A percentile compares a stretch with the other conserved stretches of the same genome.
phyloP scores from a whole-genome alignment of 257 asterid genomes.

The Rhazya stricta region DNA sequence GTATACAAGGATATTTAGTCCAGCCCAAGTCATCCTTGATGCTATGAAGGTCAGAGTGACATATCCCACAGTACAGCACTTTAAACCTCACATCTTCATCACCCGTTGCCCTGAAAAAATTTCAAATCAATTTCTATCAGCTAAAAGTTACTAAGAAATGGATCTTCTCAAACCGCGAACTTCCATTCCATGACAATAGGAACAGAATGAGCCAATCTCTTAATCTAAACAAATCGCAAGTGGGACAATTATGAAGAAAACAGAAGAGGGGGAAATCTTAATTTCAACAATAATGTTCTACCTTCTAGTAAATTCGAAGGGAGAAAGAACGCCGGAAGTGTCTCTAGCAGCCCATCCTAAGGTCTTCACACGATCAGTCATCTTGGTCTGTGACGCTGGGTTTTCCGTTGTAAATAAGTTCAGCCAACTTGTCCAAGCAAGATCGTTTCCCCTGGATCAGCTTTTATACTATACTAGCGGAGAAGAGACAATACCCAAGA shows the following conservation, averaged over 20 bases:
- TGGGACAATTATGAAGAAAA: background rate
- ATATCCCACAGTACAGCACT: slow-evolving; percentile 47
- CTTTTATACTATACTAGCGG: too few species aligned
- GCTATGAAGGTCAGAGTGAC: slow-evolving; percentile 49
- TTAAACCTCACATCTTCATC: slow-evolving; percentile 34
- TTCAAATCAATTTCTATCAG: too few species aligned
- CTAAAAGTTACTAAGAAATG: too few species aligned
- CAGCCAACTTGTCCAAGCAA: background rate
- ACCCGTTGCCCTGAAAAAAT: slow-evolving; percentile 29
- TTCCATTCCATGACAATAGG: too few species aligned
- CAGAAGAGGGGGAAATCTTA: background rate
- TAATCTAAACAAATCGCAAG: too few species aligned
- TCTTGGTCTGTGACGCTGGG: slow-evolving; percentile 18
- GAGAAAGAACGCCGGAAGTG: slow-evolving; percentile 39
- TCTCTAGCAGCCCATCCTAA: slow-evolving; percentile 55
- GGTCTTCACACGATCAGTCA: slow-evolving; percentile 19
- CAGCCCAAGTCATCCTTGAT: slow-evolving; percentile 35
- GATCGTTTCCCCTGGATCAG: background rate
- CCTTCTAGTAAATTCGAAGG: slow-evolving; percentile 45
- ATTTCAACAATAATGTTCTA: background rate
- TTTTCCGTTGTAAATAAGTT: background rate
- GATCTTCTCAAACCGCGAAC: too few species aligned
- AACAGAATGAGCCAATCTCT: too few species aligned
- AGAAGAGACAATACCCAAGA: too few species aligned
- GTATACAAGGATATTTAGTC: slow-evolving; percentile 37